Conservation (phyloP, 768 basidiomycete species). For the Kwoniella heveanensis region DNA sequence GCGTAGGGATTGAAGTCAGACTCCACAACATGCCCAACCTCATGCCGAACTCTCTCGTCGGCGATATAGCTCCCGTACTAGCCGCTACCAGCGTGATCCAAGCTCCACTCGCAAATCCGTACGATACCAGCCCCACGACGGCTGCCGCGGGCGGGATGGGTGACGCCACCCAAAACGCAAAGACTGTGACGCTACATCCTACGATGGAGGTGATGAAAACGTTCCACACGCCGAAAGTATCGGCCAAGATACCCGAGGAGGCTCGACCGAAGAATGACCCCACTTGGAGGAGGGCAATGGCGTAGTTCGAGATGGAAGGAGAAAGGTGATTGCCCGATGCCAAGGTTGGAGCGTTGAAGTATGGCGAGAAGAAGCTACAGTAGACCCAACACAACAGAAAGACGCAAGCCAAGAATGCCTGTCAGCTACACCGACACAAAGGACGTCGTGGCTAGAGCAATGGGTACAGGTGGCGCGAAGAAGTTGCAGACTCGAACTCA, state of each 20-base stretch:
- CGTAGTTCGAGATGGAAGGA: conserved; percentile 33
- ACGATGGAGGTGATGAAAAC: conserved; percentile 34
- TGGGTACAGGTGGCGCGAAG: too few species aligned
- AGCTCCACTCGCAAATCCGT: conserved; percentile 46
- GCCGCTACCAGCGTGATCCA: conserved; percentile 50
- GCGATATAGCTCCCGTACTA: conserved; percentile 42
- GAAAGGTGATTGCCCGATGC: conserved; percentile 38
- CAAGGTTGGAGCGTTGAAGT: conserved; percentile 46
- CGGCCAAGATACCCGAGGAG: conserved; percentile 44
- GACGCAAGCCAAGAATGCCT: background rate
- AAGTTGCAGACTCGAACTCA: too few species aligned
- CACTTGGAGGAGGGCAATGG: conserved; percentile 50
- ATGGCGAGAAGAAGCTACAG: conserved; percentile 47
- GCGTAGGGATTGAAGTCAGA: conserved; percentile 31
- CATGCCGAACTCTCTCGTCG: conserved; percentile 50
- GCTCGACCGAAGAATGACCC: conserved; percentile 49
- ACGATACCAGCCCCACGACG: conserved; percentile 45
- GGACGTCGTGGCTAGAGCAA: too few species aligned
- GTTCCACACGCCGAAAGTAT: conserved; percentile 43
- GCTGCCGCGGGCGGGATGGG: conserved; percentile 33
- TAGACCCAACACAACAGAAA: too few species aligned
- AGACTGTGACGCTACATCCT: conserved; percentile 28
- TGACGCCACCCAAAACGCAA: conserved; percentile 47
- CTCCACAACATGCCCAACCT: conserved; percentile 53
- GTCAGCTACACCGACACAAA: background rate